Evolutionary conservation across 2,329 filamentous ascomycete species (phyloP).

Genomic region (Calonectria pseudoturangicola): DNA sequence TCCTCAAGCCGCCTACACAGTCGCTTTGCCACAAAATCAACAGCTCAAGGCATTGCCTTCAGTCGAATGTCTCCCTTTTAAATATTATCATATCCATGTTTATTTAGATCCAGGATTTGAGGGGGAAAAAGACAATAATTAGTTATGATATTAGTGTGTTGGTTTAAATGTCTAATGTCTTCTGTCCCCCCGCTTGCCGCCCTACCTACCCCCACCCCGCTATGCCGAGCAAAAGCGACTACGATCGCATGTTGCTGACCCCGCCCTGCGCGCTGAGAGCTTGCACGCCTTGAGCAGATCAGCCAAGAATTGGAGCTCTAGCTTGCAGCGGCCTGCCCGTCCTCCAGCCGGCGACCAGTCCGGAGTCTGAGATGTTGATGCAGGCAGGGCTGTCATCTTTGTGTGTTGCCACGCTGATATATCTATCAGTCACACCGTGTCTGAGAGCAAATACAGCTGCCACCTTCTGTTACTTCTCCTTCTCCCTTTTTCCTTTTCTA

Average conservation of each 20-base stretch:
- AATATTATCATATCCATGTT: too few relatives aligned
- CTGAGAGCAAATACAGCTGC: background rate
- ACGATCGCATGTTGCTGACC: slow-evolving; percentile 16
- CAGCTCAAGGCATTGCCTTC: too few relatives aligned
- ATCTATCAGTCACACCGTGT: slow-evolving; percentile 21
- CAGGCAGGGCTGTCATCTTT: slow-evolving; percentile 21
- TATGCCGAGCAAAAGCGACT: slow-evolving; percentile 15
- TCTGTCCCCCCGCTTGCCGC: background rate
- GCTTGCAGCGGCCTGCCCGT: slow-evolving; percentile 3
- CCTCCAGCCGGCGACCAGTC: slow-evolving; percentile 18
- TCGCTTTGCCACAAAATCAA: too few relatives aligned
- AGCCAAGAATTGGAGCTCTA: slow-evolving; percentile 11
- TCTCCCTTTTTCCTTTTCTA: background rate
- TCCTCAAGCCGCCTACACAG: too few relatives aligned
- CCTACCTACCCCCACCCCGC: slow-evolving; percentile 9
- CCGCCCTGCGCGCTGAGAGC: slow-evolving; percentile 19
- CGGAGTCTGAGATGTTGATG: background rate
- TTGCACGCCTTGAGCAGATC: slow-evolving; percentile 12
- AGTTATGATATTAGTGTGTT: too few relatives aligned
- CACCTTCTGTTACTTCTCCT: background rate
- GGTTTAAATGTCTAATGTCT: too few relatives aligned
- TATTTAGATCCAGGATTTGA: too few relatives aligned
- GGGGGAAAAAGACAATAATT: too few relatives aligned
- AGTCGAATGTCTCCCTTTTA: too few relatives aligned
- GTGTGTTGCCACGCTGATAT: slow-evolving; percentile 19